Conservation (phyloP, 1,284 basidiomycete species). For the Entoloma clypeatum region DNA sequence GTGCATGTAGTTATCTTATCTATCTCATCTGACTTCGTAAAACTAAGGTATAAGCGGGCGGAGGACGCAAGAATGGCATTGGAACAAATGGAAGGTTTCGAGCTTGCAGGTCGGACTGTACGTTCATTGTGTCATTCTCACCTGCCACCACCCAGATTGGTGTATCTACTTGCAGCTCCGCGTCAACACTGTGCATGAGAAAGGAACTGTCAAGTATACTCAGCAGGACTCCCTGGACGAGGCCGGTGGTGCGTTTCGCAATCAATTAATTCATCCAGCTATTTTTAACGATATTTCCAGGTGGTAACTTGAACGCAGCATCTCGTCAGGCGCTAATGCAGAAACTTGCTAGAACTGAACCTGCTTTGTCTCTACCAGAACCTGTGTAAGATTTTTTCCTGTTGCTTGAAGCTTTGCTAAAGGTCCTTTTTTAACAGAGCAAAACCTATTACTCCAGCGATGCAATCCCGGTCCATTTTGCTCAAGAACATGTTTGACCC, state of each 20-base stretch:
- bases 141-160: slow-evolving; percentile 1
- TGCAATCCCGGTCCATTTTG: slow-evolving; percentile 82
- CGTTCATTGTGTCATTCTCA: slow-evolving; percentile 25
- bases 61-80: slow-evolving; percentile 95
- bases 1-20: slow-evolving; percentile 25
- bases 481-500: slow-evolving; percentile 97
- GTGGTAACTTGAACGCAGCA: slow-evolving; percentile 91
- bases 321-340: slow-evolving; percentile 98
- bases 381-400: slow-evolving; percentile 48
- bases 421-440: slow-evolving; percentile 34
- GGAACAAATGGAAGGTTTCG: slow-evolving; percentile 98
- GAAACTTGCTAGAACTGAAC: slow-evolving; percentile 93
- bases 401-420: slow-evolving; percentile 3
- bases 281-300: slow-evolving; percentile 31
- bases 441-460: slow-evolving; percentile 69
- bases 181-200: slow-evolving; percentile 89
- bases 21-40: neutral
- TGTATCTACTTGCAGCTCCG: slow-evolving; percentile 55
- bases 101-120: slow-evolving; percentile 90
- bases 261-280: neutral
- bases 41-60: slow-evolving; percentile 72
- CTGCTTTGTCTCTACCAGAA: slow-evolving; percentile 51
- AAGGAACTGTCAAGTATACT: slow-evolving; percentile 70
- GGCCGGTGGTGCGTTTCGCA: slow-evolving; percentile 59
- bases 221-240: slow-evolving; percentile 81